Evolutionary conservation across 768 basidiomycete species (phyloP).

Genomic region (Rhizopogon rudus): DNA sequence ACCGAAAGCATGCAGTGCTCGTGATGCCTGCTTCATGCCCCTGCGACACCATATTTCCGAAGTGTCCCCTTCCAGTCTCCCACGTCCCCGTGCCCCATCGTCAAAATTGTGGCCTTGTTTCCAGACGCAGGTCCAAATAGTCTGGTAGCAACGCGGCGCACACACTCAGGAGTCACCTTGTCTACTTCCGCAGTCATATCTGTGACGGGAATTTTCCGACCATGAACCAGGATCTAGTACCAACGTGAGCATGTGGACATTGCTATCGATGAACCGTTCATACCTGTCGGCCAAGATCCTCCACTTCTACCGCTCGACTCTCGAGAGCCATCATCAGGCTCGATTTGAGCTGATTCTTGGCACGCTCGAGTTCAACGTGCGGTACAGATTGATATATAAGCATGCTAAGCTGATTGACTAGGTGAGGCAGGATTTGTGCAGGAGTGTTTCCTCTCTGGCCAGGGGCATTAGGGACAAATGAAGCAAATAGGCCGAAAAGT

Average conservation of each 20-base stretch:
- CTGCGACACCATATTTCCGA: constrained; percentile 62
- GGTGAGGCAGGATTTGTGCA: constrained; percentile 71
- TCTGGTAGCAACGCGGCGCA: constrained; percentile 71
- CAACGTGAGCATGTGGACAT: background rate
- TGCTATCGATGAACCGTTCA: constrained; percentile 4
- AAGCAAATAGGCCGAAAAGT: constrained; percentile 87
- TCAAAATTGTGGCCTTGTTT: constrained; percentile 72
- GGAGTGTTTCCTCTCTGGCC: constrained; percentile 57
- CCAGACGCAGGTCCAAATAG: constrained; percentile 64
- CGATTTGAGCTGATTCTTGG: constrained; percentile 94
- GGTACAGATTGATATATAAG: constrained; percentile 69
- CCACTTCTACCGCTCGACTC: constrained; percentile 78
- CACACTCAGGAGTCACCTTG: constrained; percentile 59
- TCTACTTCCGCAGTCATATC: constrained; percentile 92
- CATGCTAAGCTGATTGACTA: constrained; percentile 83
- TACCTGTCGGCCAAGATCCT: constrained; percentile 89
- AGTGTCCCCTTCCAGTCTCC: constrained; percentile 61
- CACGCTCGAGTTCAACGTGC: constrained; percentile 68
- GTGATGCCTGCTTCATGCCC: constrained; percentile 8
- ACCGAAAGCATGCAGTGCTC: background rate
- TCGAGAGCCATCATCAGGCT: constrained; percentile 94
- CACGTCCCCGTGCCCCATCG: constrained; percentile 78
- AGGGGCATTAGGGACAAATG: constrained; percentile 65
- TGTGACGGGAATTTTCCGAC: constrained; percentile 76
- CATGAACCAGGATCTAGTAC: constrained; percentile 73